Percentiles rank a stretch among this genome's conserved stretches.
phyloP scores from a whole-genome alignment of 73 alveolate genomes.

The Stentor coeruleus region DNA sequence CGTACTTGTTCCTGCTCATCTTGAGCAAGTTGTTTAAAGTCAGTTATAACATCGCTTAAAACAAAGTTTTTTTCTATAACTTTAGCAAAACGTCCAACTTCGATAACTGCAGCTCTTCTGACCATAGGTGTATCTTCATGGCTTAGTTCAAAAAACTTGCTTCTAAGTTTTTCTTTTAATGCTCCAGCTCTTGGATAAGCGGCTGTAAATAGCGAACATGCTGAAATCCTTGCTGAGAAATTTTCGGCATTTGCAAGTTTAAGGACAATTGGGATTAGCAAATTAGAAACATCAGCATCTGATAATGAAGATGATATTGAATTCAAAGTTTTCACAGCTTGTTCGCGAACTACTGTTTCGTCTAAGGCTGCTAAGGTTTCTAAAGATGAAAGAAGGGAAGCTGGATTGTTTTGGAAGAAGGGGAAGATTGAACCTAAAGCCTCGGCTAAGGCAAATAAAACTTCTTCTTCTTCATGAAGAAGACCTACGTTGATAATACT shows the following conservation, averaged over 20 bases:
- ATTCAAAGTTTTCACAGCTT: conserved; percentile 73
- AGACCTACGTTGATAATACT: conserved; percentile 35
- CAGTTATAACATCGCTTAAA: conserved; percentile 82
- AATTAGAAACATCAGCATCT: conserved; percentile 67
- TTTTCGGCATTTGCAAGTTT: too few species aligned
- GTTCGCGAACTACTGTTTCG: conserved; percentile 75
- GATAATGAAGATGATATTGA: conserved; percentile 58
- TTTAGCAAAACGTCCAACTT: conserved; percentile 89
- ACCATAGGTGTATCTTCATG: too few species aligned
- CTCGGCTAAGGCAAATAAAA: conserved; percentile 94
- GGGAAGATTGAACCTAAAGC: conserved; percentile 65
- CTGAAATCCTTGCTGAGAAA: too few species aligned
- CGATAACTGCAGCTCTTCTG: conserved; percentile 93
- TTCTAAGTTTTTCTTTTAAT: too few species aligned
- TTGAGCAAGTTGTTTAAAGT: conserved; percentile 75
- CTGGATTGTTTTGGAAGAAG: conserved; percentile 26
- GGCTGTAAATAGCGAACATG: too few species aligned
- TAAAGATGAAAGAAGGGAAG: conserved; percentile 40
- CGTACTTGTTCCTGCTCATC: conserved; percentile 96
- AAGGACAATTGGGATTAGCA: too few species aligned
- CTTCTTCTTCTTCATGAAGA: conserved; percentile 92
- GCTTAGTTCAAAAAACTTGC: too few species aligned
- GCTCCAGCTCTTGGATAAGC: too few species aligned
- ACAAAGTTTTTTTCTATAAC: conserved; percentile 86
- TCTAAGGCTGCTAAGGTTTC: conserved; percentile 58